Base-by-base conservation (phyloP, 768 basidiomycete species). In the Boletus rubescentipes region DNA sequence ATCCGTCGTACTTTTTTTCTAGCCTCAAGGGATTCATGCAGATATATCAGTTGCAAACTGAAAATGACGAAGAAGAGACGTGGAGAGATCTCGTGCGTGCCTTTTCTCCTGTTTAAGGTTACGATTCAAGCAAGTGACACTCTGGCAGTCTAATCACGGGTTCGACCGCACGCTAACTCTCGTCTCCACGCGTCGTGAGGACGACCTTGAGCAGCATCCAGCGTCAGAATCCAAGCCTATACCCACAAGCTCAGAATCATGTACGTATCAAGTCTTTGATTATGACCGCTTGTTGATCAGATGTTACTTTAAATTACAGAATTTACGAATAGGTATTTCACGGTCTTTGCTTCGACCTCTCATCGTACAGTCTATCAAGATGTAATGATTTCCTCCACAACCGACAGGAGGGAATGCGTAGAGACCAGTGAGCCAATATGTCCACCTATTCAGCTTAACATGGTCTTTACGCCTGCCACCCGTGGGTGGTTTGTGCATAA, bases 21-120 rank as follows among this genome's bases (percentile, higher is more conserved):
- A 91, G 89, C 16, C 83, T 89, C 65, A 85, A 86, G 65, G 89
- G 90, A 2, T 91, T 93, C 64, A 65, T 90, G 66, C 88, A 91
- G 66, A 82, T 92, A 50, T 92, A 91, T 63, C 86, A 89, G 61
- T 72, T 91, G n/a, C 91, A 93, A 67, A 90, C 88, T 2, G 87
- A 89, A 61, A 88, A 83, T 57, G 90, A 91, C 58, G 87, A 90
- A 60, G 85, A 85, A 67, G 88, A 93, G 71, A 93, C 90, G 9
- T 92, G 87, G 89, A 77, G 80, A 69, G 90, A 91, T 74, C 71
- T 91, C 58, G 87, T 89, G 61, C 61, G 83, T 65, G 18, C 10
- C 67, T 54, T 44, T 49, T 21, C 32, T 49, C 39, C 20, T 45
- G 53, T 20, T 30, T 32, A 26, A 23, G 14, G 38, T 39, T 43